phyloP scores from a whole-genome alignment of 192 early-diverging fungal species.

The Podila clonocystis region DNA sequence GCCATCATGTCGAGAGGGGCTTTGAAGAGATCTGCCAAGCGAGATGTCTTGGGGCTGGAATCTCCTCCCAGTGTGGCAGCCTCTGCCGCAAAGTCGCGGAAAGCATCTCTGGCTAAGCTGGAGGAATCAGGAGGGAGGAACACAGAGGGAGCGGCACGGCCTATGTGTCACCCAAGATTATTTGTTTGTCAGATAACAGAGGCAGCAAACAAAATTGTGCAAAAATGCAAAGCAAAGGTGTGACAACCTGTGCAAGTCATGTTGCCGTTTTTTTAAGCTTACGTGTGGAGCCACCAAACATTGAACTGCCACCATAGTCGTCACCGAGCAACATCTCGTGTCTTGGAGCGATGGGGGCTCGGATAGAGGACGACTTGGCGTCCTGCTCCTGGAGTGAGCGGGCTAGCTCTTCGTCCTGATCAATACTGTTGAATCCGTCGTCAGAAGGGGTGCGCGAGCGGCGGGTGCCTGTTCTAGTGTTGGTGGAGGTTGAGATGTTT shows the following conservation, averaged over 20 bases:
- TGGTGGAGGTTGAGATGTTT: not conserved
- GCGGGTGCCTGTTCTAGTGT: conserved; percentile 10
- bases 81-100: conserved; percentile 75
- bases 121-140: conserved; percentile 60
- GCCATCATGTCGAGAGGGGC: conserved; percentile 92
- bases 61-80: conserved; percentile 62
- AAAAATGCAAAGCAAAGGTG: too few species aligned
- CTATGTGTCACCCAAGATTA: conserved; percentile 11
- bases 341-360: conserved; percentile 88
- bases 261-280: not conserved
- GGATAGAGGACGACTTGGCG: conserved; percentile 55
- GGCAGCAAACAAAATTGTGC: not conserved
- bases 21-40: conserved; percentile 83
- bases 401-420: conserved; percentile 62
- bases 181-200: not conserved
- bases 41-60: conserved; percentile 57
- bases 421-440: conserved; percentile 17
- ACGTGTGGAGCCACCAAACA: conserved; percentile 26
- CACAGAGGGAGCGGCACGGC: conserved; percentile 45
- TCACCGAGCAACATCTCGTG: conserved; percentile 79
- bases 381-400: conserved; percentile 60
- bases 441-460: conserved; percentile 41
- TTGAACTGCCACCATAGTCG: conserved; percentile 12
- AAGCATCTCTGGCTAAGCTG: conserved; percentile 61
- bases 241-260: too few species aligned